Evolutionary conservation across 257 asterid genomes (phyloP).

Genomic region (Parsonsia alboflavescens): DNA sequence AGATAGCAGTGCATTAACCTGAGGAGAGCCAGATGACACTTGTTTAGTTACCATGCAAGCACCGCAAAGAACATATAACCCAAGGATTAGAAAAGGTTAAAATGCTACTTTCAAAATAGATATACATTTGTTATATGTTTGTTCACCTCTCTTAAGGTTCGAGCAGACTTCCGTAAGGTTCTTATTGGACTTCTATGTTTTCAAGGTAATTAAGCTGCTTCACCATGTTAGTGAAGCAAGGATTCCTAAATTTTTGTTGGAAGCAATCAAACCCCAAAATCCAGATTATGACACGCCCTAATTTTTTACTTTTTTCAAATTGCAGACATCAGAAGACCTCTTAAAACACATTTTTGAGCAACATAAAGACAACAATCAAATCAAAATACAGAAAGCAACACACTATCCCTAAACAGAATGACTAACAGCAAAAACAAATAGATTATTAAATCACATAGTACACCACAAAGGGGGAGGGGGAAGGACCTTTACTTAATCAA

Average conservation of each 20-base stretch:
- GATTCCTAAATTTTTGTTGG: not conserved
- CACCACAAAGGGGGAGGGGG: too few species aligned
- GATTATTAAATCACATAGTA: not conserved
- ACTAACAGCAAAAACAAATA: not conserved
- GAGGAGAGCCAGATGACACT: slow-evolving; percentile 24
- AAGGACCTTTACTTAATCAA: too few species aligned
- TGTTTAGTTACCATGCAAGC: not conserved
- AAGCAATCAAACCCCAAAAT: not conserved
- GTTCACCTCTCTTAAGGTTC: too few species aligned
- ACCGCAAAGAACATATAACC: not conserved
- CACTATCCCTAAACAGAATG: not conserved
- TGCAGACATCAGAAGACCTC: not conserved
- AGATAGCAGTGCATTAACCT: slow-evolving; percentile 88
- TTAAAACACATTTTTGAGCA: not conserved
- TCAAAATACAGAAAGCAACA: not conserved
- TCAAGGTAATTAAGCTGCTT: not conserved
- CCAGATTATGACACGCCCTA: not conserved
- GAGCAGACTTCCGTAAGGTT: not conserved
- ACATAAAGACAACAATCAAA: too few species aligned
- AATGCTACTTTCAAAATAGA: too few species aligned
- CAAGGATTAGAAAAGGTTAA: not conserved
- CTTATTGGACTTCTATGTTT: too few species aligned
- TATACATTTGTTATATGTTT: too few species aligned
- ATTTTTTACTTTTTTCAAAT: not conserved
- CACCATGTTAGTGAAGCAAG: not conserved